Base-by-base conservation (phyloP, 176 grass and related monocot genomes). In the Lolium perenne region DNA sequence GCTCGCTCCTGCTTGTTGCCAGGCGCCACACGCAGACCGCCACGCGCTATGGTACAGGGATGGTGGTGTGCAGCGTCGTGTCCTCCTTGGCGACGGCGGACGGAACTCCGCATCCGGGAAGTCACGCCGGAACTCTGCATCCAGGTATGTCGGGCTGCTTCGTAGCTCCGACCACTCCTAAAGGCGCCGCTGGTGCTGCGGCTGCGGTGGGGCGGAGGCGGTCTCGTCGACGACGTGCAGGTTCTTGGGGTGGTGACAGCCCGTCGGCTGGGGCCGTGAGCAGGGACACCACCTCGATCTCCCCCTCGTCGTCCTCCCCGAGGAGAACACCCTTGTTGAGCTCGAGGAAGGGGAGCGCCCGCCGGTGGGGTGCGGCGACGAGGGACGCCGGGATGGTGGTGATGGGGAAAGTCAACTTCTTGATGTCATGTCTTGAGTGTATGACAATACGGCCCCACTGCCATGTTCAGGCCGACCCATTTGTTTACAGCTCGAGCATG, bases 71-170 rank as follows among this genome's bases (percentile, higher is more conserved):
- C 15, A 94, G 92, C 69, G 81, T 81, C 17, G 89, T 94, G 86
- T 91, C 92, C 83, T 94, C 92, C 92, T 94, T 94, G 67, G 86
- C 89, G 59, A 94, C 89, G 18, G 92, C 61, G 50, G 86, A 13
- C 86, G 92, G 8, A 35, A 35, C 32, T 35, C 32, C 83, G 54
- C 92, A 94, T 94, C 22, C 92, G 92, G 80, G 32, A 94, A 94
- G 41, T 89, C 86, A 6, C 50, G 75, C n/a, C 89, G 76, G 86
- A 90, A 93, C 21, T 87, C 91, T 10, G 70, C 38, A 77, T 93
- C 91, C 38, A 85, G 91, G 77, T 73, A 93, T 23, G 53, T 76
- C 7, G 84, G 63, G 84, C 79, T 80, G 77, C 82, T 87, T 81
- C 91, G 80, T 11, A 13, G 32, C 10, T 89, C 91, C 91, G 87